Conservation (phyloP, 495 filamentous ascomycete species). For the Evernia prunastri region DNA sequence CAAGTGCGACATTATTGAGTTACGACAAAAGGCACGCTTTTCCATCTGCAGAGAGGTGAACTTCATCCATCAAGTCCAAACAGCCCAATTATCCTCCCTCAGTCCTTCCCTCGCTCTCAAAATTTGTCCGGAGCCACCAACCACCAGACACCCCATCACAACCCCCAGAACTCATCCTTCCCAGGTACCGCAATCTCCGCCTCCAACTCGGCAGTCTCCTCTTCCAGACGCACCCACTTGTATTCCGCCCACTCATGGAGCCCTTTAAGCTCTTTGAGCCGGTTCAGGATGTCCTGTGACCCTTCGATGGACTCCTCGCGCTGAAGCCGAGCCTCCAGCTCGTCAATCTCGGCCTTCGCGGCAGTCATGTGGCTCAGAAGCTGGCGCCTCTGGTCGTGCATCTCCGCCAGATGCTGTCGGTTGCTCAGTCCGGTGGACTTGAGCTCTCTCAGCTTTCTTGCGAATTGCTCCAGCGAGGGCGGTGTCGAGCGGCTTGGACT, state of each 20-base stretch:
- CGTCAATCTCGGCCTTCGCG: background rate
- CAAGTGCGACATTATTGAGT: too few relatives aligned
- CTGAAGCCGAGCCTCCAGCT: background rate
- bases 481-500: background rate
- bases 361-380: background rate
- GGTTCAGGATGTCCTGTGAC: background rate
- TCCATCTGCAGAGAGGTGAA: background rate
- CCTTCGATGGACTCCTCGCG: background rate
- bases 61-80: too few relatives aligned
- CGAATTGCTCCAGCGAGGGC: background rate
- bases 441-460: background rate
- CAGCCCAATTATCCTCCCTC: background rate
- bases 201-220: background rate
- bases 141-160: background rate
- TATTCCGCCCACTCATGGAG: background rate
- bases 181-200: background rate
- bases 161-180: background rate
- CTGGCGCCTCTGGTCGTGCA: conserved; percentile 1
- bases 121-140: background rate
- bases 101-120: background rate
- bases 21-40: background rate
- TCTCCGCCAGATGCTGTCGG: background rate
- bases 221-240: background rate
- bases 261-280: background rate
- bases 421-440: background rate